phyloP scores from a whole-genome alignment of 148 eudicot genomes.

The Fallopia convolvulus region DNA sequence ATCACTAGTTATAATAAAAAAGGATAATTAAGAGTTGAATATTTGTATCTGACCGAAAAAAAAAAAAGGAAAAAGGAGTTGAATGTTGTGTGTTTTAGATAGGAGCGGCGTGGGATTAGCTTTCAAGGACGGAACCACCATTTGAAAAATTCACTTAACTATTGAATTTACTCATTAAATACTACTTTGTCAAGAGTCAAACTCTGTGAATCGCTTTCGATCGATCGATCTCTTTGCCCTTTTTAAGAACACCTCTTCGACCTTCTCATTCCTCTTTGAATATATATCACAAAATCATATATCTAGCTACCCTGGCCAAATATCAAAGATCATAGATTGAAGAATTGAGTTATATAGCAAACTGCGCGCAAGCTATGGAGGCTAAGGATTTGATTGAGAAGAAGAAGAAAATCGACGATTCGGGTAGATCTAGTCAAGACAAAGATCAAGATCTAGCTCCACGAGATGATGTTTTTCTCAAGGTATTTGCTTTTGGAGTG shows the following conservation, averaged over 20 bases:
- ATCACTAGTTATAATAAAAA: not conserved
- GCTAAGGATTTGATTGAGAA: not conserved
- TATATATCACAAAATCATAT: not conserved
- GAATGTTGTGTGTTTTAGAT: conserved; percentile 7
- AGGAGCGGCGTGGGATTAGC: not conserved
- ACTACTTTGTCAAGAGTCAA: conserved; percentile 4
- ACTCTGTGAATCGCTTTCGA: not conserved
- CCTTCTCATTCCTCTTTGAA: not conserved
- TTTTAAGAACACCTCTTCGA: not conserved
- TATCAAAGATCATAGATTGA: not conserved
- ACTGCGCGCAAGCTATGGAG: not conserved
- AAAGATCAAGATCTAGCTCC: too few relatives aligned
- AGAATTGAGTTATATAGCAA: not conserved
- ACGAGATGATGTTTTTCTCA: not conserved
- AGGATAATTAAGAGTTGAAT: too few relatives aligned
- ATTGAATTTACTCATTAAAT: not conserved
- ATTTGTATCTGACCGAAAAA: too few relatives aligned
- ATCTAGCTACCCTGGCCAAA: too few relatives aligned
- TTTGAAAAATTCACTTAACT: not conserved
- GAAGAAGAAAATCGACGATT: not conserved
- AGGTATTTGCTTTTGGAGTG: not conserved
- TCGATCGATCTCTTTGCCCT: not conserved
- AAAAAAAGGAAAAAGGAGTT: not conserved
- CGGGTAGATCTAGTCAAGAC: not conserved
- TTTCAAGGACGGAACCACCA: not conserved